Percentiles rank a stretch among this genome's conserved stretches.
phyloP scores from a whole-genome alignment of 768 basidiomycete species.

The Lactifluus echinatus region DNA sequence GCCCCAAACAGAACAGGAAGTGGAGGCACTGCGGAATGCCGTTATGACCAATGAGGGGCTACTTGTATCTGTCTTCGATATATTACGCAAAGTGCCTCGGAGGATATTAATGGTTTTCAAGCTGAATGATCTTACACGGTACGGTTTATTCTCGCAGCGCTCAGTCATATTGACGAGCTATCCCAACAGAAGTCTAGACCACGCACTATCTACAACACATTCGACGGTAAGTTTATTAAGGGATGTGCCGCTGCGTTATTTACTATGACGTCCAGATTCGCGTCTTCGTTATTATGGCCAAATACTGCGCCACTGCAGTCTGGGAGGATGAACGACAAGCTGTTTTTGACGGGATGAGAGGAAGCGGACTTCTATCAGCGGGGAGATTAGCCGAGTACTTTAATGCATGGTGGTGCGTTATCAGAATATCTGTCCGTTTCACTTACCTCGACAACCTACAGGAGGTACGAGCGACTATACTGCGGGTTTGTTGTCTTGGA shows the following conservation, averaged over 20 bases:
- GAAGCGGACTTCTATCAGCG: slow-evolving; percentile 43
- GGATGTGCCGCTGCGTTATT: neutral
- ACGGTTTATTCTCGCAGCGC: slow-evolving; percentile 13
- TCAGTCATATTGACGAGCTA: neutral
- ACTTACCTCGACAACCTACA: slow-evolving; percentile 24
- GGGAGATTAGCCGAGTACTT: slow-evolving; percentile 42
- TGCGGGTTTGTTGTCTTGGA: slow-evolving; percentile 46
- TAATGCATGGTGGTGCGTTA: slow-evolving; percentile 59
- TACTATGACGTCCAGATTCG: slow-evolving; percentile 44
- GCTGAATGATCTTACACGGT: slow-evolving; percentile 79
- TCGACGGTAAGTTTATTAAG: slow-evolving; percentile 44
- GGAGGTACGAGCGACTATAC: slow-evolving; percentile 53
- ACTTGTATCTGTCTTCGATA: slow-evolving; percentile 76
- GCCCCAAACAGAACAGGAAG: slow-evolving; percentile 66
- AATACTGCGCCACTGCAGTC: slow-evolving; percentile 74
- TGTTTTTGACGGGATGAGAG: slow-evolving; percentile 34
- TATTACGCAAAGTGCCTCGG: slow-evolving; percentile 79
- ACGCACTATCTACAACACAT: slow-evolving; percentile 81
- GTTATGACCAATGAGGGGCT: slow-evolving; percentile 79
- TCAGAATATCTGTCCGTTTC: neutral
- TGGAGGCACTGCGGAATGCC: slow-evolving; percentile 73
- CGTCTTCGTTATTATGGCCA: slow-evolving; percentile 85
- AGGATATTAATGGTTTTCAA: slow-evolving; percentile 79
- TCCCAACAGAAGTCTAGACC: slow-evolving; percentile 63
- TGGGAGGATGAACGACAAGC: slow-evolving; percentile 58